Percentiles rank a stretch among this genome's conserved stretches.
Conservation (phyloP, 495 filamentous ascomycete genomes). For the Neurospora sp. region DNA sequence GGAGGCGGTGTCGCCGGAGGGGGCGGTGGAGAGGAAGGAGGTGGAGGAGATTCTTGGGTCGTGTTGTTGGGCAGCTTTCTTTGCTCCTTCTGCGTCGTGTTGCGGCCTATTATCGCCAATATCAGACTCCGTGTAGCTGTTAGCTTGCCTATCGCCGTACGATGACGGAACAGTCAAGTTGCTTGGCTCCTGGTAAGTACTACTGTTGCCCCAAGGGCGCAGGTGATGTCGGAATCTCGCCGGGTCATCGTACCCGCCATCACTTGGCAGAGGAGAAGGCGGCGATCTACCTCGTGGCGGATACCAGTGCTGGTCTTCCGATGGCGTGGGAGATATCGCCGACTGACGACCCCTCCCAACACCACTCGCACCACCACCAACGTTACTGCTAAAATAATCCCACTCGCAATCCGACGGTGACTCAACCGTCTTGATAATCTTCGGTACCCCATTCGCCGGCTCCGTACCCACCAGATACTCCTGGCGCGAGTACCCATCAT, state of each 20-base stretch:
- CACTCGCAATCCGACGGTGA: slow-evolving; percentile 2
- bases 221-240: slow-evolving; percentile 7
- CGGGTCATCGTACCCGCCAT: slow-evolving; percentile 21
- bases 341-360: background rate
- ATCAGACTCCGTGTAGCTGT: background rate
- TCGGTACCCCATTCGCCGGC: slow-evolving; percentile 14
- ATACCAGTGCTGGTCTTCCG: slow-evolving; percentile 28
- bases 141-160: background rate
- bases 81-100: background rate
- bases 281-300: slow-evolving; percentile 36
- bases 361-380: background rate
- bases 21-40: background rate
- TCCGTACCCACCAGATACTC: slow-evolving; percentile 23
- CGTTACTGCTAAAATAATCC: background rate
- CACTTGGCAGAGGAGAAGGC: slow-evolving; percentile 32
- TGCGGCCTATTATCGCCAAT: background rate
- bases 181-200: background rate
- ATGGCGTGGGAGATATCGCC: background rate
- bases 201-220: slow-evolving; percentile 14
- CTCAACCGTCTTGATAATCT: slow-evolving; percentile 19
- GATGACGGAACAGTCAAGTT: background rate
- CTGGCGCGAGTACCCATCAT: slow-evolving; percentile 21
- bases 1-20: background rate
- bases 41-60: background rate
- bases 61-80: background rate